Base-by-base conservation (phyloP, 768 basidiomycete genomes). In the Rhizopogon roseolus region DNA sequence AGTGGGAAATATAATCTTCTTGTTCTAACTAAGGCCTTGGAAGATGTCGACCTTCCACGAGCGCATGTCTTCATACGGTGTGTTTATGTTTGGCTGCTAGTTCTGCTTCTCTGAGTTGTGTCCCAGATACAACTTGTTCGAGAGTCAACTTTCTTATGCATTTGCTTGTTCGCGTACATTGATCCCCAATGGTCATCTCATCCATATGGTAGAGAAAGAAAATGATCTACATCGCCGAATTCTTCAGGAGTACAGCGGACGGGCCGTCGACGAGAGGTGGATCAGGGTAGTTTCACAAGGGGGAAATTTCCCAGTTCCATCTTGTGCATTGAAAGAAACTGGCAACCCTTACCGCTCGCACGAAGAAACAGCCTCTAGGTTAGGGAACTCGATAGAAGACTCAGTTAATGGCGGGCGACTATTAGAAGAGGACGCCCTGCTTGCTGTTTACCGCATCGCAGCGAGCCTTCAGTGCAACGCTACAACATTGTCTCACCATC, bases 61-160 rank as follows among this genome's bases (percentile, higher is more conserved):
- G 79, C 76, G 6, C 75, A 79, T 6, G 67, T 85, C 28, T 77
- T 91, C 9, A 76, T 91, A 60, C 75, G 84, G 88, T 88, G 55
- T 43, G 78, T 59, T 46, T 34, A 9, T 13, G 38, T n/a, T 16
- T 43, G 9, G 6, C 36, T 29, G 29, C n/a, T 41, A 25, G 17
- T 14, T 25, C 1, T 50, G 32, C 42, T 40, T 11, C 27, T 7
- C 38, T 54, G 34, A 60, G 39, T 59, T 56, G 37, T 42, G 52
- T 28, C 40, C 38, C 37, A 88, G 86, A 28, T 86, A 76, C 59
- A 78, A 86, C 60, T 62, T 84, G 1, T 82, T 81, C 53, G 81
- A 85, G 57, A 82, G 84, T 56, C 81, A 82, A 50, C 62, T 85
- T 6, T 84, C 83, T 4, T 78, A 82, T 63, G 80, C 79, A 13